Percentiles rank a stretch among this genome's conserved stretches.
These are phyloP conservation scores for Aristolochia fimbriata DNA, from an alignment of 164 flowering plant species.

Conservation along the genomic window DNA sequence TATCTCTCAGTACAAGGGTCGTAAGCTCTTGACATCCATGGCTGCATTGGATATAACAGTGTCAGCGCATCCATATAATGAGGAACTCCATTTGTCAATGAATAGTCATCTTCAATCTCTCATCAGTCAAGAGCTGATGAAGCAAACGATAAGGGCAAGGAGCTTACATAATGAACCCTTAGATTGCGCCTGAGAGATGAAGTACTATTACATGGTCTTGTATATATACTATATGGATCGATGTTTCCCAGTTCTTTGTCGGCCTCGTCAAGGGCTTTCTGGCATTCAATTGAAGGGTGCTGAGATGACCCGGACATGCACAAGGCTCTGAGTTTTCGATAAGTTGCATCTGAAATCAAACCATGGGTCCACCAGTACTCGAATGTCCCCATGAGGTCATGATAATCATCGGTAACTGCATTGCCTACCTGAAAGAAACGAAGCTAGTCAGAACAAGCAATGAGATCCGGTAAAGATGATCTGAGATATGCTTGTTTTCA, in stretches of 20 bases:
- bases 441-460: too few species aligned
- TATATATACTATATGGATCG: conserved; percentile 88
- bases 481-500: not conserved
- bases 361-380: conserved; percentile 99
- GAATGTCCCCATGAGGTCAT: conserved; percentile 85
- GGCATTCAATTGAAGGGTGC: conserved; percentile 73
- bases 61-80: conserved; percentile 4
- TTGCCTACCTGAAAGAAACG: conserved; percentile 68
- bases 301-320: conserved; percentile 51
- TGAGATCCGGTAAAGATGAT: too few species aligned
- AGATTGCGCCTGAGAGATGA: conserved; percentile 40
- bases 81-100: not conserved
- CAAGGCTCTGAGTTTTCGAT: conserved; percentile 29
- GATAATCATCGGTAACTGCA: conserved; percentile 90
- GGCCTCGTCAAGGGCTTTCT: conserved; percentile 44
- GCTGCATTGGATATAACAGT: conserved; percentile 33
- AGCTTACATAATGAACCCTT: conserved; percentile 80
- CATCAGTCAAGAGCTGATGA: not conserved
- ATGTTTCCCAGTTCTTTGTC: conserved; percentile 69
- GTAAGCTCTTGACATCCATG: conserved; percentile 93
- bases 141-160: not conserved
- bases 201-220: conserved; percentile 57
- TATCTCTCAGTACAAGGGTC: conserved; percentile 93
- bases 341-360: conserved; percentile 85
- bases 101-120: not conserved